A percentile compares a stretch with the other conserved stretches of the same genome.
phyloP scores from a whole-genome alignment of 2,329 filamentous ascomycete species.

The Macrophomina phaseolina region DNA sequence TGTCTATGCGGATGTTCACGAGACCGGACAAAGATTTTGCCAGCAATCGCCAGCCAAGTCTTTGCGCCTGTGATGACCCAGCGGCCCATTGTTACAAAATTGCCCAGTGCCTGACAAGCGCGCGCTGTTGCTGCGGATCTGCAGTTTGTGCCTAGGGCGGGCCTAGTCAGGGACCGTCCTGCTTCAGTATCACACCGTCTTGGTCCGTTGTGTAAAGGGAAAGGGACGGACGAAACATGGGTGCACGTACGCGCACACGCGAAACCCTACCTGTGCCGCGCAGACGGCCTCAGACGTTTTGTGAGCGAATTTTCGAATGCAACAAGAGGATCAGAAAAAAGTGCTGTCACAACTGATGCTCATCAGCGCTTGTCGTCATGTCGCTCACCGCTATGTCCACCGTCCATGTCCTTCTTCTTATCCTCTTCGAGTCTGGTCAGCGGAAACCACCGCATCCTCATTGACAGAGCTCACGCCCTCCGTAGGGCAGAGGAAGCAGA shows the following conservation, averaged over 20 bases:
- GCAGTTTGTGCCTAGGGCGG: conserved; percentile 14
- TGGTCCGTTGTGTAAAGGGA: conserved; percentile 12
- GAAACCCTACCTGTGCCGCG: not conserved
- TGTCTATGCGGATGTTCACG: conserved; percentile 6
- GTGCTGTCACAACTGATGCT: conserved; percentile 1
- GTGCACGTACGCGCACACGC: not conserved
- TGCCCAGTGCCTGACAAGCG: conserved; percentile 1
- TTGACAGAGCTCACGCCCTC: conserved; percentile 5
- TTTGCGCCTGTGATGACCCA: not conserved
- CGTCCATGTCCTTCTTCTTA: not conserved
- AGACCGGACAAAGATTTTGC: conserved; percentile 21
- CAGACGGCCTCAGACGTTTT: not conserved
- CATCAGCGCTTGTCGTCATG: not conserved
- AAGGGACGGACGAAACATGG: not conserved
- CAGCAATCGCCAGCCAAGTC: not conserved
- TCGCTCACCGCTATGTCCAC: conserved; percentile 11
- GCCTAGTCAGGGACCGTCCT: conserved; percentile 19
- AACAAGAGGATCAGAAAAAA: not conserved
- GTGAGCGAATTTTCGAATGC: not conserved
- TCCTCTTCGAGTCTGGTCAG: conserved; percentile 8
- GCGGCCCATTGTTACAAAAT: conserved; percentile 12
- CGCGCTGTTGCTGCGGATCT: conserved; percentile 18
- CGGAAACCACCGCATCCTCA: conserved; percentile 14
- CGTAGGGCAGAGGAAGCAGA: conserved; percentile 2
- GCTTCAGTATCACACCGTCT: conserved; percentile 22